Evolutionary conservation across 768 basidiomycete genomes (phyloP).

Genomic region (Rhizopogon rudus): DNA sequence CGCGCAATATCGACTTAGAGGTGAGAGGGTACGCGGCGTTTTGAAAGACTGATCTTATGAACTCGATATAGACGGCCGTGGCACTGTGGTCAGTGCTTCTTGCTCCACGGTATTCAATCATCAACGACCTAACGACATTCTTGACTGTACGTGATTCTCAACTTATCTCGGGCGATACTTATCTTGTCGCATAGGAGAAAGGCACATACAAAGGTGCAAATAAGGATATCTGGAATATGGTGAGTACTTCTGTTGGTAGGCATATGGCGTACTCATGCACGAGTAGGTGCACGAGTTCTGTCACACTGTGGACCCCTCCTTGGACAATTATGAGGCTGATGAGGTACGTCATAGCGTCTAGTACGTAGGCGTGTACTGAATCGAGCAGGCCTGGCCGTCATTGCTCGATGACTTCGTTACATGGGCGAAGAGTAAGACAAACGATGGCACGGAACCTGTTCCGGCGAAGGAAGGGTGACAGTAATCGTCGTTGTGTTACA

Average conservation of each 20-base stretch:
- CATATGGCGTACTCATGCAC: background rate
- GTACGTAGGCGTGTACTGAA: constrained; percentile 2
- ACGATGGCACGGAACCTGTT: background rate
- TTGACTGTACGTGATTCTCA: constrained; percentile 44
- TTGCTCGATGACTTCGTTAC: constrained; percentile 73
- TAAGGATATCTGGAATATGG: constrained; percentile 87
- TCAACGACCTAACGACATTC: constrained; percentile 60
- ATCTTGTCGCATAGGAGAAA: constrained; percentile 27
- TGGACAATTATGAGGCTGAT: constrained; percentile 70
- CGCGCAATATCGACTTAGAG: constrained; percentile 80
- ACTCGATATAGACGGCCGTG: constrained; percentile 47
- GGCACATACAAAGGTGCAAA: constrained; percentile 72
- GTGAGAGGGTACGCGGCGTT: constrained; percentile 29
- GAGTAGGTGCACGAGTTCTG: constrained; percentile 74
- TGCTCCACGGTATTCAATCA: constrained; percentile 59
- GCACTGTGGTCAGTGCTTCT: constrained; percentile 78
- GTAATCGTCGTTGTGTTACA: background rate
- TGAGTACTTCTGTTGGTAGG: constrained; percentile 23
- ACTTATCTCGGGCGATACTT: background rate
- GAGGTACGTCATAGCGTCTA: constrained; percentile 42
- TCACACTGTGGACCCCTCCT: constrained; percentile 48
- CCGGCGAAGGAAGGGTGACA: background rate
- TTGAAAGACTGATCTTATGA: background rate
- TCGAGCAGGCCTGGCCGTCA: constrained; percentile 71
- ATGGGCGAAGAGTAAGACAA: constrained; percentile 45